Percentiles rank a stretch among this genome's conserved stretches.
Evolutionary conservation across 768 basidiomycete species (phyloP).

Genomic region (Tricholoma sp.): DNA sequence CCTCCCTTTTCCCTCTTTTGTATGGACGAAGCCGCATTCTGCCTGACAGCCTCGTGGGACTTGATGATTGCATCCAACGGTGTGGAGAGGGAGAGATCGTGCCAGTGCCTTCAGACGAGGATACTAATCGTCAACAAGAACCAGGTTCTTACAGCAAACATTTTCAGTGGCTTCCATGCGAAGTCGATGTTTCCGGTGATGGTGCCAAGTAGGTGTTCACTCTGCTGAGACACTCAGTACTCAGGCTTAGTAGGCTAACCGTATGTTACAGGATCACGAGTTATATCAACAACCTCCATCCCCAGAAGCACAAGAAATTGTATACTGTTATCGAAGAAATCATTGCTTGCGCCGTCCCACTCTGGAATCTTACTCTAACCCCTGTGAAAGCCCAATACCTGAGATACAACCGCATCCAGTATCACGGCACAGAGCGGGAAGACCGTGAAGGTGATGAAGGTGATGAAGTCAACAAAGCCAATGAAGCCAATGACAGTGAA

Average conservation of each 20-base stretch:
- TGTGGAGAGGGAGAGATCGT: slow-evolving; percentile 12
- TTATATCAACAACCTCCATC: slow-evolving; percentile 40
- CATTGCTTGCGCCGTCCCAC: slow-evolving; percentile 24
- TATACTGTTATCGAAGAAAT: slow-evolving; percentile 22
- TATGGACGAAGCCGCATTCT: slow-evolving; percentile 24
- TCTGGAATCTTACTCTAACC: slow-evolving; percentile 23
- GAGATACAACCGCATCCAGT: background rate
- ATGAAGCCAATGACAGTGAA: no score
- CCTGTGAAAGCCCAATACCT: slow-evolving; percentile 8
- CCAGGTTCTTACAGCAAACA: background rate
- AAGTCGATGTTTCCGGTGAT: slow-evolving; percentile 8
- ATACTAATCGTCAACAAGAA: background rate
- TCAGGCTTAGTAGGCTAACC: background rate
- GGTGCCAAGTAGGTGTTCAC: slow-evolving; percentile 5
- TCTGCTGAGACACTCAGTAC: background rate
- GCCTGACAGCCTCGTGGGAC: slow-evolving; percentile 3
- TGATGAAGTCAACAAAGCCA: slow-evolving; percentile 5
- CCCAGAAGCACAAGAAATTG: slow-evolving; percentile 17
- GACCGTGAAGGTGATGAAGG: slow-evolving; percentile 5
- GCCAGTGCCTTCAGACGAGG: slow-evolving; percentile 12
- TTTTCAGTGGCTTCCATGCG: background rate
- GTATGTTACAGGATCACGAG: slow-evolving; percentile 17
- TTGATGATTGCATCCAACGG: slow-evolving; percentile 12
- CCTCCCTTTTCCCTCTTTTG: slow-evolving; percentile 32
- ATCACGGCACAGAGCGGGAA: slow-evolving; percentile 3